Percentiles rank a stretch among this genome's conserved stretches.
These are phyloP conservation scores for Xerocomus spinulosus DNA, from an alignment of 768 basidiomycete species.

Conservation along the genomic window DNA sequence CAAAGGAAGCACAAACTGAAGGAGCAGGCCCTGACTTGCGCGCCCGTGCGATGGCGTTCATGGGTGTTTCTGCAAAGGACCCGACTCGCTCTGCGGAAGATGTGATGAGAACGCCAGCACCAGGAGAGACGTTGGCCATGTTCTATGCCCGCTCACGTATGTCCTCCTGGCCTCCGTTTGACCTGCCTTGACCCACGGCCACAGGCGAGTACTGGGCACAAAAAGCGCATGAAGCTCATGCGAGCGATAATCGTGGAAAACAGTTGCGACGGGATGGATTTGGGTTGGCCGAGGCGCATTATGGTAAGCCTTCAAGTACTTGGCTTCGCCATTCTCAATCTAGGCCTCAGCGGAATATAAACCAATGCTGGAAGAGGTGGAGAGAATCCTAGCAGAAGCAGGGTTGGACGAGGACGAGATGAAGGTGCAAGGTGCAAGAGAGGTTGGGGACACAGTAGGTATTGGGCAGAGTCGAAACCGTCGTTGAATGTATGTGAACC, in stretches of 20 bases:
- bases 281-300: conserved; percentile 65
- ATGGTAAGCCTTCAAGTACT: conserved; percentile 39
- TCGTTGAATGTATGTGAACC: too few species aligned
- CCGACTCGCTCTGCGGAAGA: conserved; percentile 61
- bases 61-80: conserved; percentile 61
- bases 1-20: neutral
- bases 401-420: conserved; percentile 84
- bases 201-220: conserved; percentile 80
- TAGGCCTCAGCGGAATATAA: conserved; percentile 60
- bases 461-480: conserved; percentile 52
- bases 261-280: conserved; percentile 76
- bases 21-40: conserved; percentile 38
- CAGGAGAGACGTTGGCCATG: conserved; percentile 76
- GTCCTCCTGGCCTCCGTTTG: conserved; percentile 20
- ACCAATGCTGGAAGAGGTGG: conserved; percentile 76
- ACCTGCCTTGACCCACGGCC: neutral
- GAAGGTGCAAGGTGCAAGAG: conserved; percentile 49
- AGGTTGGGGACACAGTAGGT: conserved; percentile 29
- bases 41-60: conserved; percentile 44
- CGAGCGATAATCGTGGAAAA: conserved; percentile 69
- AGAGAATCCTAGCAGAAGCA: conserved; percentile 77
- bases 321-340: neutral
- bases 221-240: conserved; percentile 51
- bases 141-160: conserved; percentile 80
- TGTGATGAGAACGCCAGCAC: conserved; percentile 69